Percentiles rank a stretch among this genome's conserved stretches.
Conservation (phyloP, 2,329 filamentous ascomycete genomes). For the Alternaria sp. region DNA sequence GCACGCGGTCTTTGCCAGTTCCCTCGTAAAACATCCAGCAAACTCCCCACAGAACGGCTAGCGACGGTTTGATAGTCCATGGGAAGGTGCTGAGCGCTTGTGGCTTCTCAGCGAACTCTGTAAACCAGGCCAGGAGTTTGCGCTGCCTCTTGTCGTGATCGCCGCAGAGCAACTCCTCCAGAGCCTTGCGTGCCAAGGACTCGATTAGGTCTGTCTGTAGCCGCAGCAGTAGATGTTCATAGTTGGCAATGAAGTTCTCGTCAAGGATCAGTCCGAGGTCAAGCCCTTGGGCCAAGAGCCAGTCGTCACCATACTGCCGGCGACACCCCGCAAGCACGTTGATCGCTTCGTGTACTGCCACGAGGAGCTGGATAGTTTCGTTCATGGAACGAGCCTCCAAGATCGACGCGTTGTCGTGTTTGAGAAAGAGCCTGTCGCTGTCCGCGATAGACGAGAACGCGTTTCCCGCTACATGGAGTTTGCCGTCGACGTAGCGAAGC, state of each 20-base stretch:
- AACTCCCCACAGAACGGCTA: constrained; percentile 54
- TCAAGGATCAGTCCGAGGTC: constrained; percentile 41
- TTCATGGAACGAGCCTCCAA: constrained; percentile 40
- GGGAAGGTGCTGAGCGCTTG: constrained; percentile 52
- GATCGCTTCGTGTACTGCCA: constrained; percentile 42
- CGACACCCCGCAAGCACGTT: constrained; percentile 35
- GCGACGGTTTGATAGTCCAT: constrained; percentile 53
- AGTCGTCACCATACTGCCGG: constrained; percentile 36
- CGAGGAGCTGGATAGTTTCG: constrained; percentile 35
- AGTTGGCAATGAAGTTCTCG: constrained; percentile 51
- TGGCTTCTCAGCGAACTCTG: constrained; percentile 50
- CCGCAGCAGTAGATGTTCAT: constrained; percentile 52
- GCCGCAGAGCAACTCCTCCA: constrained; percentile 37
- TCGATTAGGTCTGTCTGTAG: constrained; percentile 46
- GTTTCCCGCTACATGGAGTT: constrained; percentile 14
- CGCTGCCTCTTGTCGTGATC: constrained; percentile 43
- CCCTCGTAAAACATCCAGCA: constrained; percentile 51
- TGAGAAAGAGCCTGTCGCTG: constrained; percentile 44
- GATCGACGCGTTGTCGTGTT: constrained; percentile 37
- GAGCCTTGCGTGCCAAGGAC: constrained; percentile 36
- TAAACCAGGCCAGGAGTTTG: constrained; percentile 47
- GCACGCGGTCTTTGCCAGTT: constrained; percentile 24
- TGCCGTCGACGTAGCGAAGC: constrained; percentile 36
- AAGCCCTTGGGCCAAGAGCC: constrained; percentile 41
- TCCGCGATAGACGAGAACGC: constrained; percentile 41